Evolutionary conservation across 1,284 basidiomycete species (phyloP).

Genomic region (Naganishia sp.): DNA sequence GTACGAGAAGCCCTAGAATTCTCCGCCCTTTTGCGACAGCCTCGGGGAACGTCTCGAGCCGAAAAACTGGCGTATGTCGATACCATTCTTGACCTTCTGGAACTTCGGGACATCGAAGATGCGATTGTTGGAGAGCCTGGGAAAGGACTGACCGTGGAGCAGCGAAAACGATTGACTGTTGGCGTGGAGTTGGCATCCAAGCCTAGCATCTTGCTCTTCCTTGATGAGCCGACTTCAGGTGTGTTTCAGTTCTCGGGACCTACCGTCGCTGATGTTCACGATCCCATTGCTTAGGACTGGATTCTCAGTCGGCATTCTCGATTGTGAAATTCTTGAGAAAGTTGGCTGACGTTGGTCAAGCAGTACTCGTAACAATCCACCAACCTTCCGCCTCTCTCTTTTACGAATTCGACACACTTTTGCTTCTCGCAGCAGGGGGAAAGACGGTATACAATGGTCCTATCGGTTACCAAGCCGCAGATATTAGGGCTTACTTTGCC

Average conservation of each 20-base stretch:
- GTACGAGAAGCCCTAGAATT: constrained; percentile 81
- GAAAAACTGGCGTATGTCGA: constrained; percentile 60
- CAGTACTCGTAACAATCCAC: constrained; percentile 63
- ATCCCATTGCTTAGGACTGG: constrained; percentile 55
- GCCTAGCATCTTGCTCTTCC: constrained; percentile 52
- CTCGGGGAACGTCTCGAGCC: constrained; percentile 59
- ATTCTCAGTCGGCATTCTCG: constrained; percentile 62
- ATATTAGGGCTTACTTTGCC: constrained; percentile 56
- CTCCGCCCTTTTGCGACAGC: constrained; percentile 78
- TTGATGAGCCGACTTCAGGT: constrained; percentile 49
- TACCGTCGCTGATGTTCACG: neutral
- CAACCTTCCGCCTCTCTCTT: constrained; percentile 63
- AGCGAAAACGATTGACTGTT: constrained; percentile 61
- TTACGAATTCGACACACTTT: constrained; percentile 56
- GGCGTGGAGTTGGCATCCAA: constrained; percentile 62
- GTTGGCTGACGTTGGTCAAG: constrained; percentile 72
- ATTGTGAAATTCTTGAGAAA: constrained; percentile 61
- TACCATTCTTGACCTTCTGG: constrained; percentile 58
- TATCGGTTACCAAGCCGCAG: constrained; percentile 50
- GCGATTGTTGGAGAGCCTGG: constrained; percentile 56
- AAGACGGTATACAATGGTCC: constrained; percentile 55
- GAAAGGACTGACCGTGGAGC: constrained; percentile 57
- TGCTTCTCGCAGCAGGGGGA: constrained; percentile 55
- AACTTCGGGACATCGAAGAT: constrained; percentile 57
- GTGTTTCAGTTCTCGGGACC: constrained; percentile 32